phyloP scores from a whole-genome alignment of 352 stramenopile species.

The Globisporangium cystogenes region DNA sequence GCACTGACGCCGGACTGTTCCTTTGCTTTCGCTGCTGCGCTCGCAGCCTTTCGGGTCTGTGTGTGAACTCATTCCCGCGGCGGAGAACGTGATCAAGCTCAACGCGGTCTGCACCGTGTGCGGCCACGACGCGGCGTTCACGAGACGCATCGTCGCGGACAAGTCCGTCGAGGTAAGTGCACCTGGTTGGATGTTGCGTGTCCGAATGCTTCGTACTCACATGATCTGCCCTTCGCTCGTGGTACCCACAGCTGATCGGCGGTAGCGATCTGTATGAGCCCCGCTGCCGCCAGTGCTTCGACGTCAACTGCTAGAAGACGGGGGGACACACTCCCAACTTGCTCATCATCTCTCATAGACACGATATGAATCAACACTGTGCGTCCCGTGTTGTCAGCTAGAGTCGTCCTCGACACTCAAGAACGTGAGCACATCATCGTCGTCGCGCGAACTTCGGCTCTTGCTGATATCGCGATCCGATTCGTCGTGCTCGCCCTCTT shows the following conservation, averaged over 20 bases:
- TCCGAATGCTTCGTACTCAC: not conserved
- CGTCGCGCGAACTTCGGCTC: not conserved
- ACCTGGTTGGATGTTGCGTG: not conserved
- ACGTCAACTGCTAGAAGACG: conserved; percentile 14
- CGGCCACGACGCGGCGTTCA: conserved; percentile 76
- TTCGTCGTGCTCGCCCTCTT: not conserved
- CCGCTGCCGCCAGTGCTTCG: conserved; percentile 74
- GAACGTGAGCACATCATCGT: conserved; percentile 5
- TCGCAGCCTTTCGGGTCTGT: conserved; percentile 64
- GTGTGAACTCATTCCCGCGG: conserved; percentile 60
- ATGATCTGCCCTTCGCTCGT: not conserved
- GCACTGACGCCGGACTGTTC: not conserved
- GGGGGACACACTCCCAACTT: not conserved
- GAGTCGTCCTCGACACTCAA: conserved; percentile 7
- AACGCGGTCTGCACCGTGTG: conserved; percentile 82
- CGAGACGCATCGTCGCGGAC: conserved; percentile 60
- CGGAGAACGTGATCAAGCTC: conserved; percentile 80
- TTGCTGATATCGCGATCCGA: not conserved
- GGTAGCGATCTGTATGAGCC: conserved; percentile 77
- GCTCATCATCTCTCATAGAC: conserved; percentile 3
- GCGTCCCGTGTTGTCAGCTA: not conserved
- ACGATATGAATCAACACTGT: not conserved
- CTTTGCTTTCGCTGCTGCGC: not conserved
- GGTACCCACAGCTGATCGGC: conserved; percentile 54
- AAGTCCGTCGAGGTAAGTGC: conserved; percentile 55